These are phyloP conservation scores for Plenodomus biglobosus DNA, from an alignment of 2,329 filamentous ascomycete species.

Conservation along the genomic window DNA sequence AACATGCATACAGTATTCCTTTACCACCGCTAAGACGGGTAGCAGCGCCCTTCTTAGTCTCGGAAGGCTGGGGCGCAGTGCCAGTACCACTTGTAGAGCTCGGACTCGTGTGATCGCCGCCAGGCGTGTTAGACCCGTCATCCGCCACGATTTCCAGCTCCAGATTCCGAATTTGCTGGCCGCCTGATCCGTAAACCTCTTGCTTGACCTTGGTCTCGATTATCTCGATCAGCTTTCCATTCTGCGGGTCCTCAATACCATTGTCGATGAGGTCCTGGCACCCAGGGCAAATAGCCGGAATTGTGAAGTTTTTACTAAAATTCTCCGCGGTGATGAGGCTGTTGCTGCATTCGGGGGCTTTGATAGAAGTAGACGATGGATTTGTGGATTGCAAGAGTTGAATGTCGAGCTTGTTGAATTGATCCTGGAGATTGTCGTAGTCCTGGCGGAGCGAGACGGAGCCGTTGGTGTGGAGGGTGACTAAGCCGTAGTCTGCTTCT, in stretches of 20 bases:
- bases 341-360: constrained; percentile 64
- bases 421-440: constrained; percentile 68
- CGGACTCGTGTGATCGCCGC: constrained; percentile 41
- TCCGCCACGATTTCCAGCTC: constrained; percentile 57
- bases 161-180: constrained; percentile 63
- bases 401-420: constrained; percentile 76
- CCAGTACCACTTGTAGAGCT: constrained; percentile 7
- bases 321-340: constrained; percentile 65
- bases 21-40: background rate
- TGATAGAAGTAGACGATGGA: constrained; percentile 56
- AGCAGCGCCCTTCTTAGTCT: constrained; percentile 20
- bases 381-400: constrained; percentile 65
- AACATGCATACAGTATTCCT: background rate
- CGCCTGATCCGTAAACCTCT: constrained; percentile 59
- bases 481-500: constrained; percentile 58
- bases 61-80: constrained; percentile 17
- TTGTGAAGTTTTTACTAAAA: constrained; percentile 78
- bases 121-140: constrained; percentile 58
- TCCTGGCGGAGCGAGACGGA: constrained; percentile 49
- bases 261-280: constrained; percentile 75
- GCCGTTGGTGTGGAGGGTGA: constrained; percentile 48
- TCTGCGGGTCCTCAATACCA: constrained; percentile 67
- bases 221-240: constrained; percentile 60
- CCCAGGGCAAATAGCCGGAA: constrained; percentile 68
- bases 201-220: constrained; percentile 58